A percentile compares a stretch with the other conserved stretches of the same genome.
These are phyloP conservation scores for Thelephora ganbajun DNA, from an alignment of 768 basidiomycete genomes.

Conservation along the genomic window DNA sequence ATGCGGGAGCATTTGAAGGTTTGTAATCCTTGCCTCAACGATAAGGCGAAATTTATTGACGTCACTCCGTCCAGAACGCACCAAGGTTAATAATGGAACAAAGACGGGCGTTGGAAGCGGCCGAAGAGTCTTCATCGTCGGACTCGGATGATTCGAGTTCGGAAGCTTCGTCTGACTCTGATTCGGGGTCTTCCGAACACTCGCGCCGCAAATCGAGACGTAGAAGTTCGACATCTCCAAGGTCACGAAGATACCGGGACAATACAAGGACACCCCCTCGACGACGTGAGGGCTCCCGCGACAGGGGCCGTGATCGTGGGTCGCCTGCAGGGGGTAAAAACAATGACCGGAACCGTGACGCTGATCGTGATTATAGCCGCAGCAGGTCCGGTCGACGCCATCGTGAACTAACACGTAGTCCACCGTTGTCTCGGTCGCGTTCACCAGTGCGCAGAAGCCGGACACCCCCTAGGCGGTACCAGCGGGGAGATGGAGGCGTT, in stretches of 20 bases:
- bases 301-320: not conserved
- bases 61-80: constrained; percentile 51
- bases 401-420: not conserved
- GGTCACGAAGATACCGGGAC: constrained; percentile 7
- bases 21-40: constrained; percentile 8
- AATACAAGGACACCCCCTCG: constrained; percentile 2
- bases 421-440: not conserved
- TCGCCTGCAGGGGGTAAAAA: not conserved
- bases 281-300: constrained; percentile 9
- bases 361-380: not conserved
- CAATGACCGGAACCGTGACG: not conserved
- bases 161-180: constrained; percentile 21
- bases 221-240: constrained; percentile 16
- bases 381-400: not conserved
- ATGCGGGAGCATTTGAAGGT: constrained; percentile 96
- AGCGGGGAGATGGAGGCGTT: not conserved
- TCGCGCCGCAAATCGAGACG: constrained; percentile 13
- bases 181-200: constrained; percentile 24
- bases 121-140: constrained; percentile 33
- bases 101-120: constrained; percentile 76
- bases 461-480: not conserved
- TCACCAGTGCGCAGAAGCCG: not conserved
- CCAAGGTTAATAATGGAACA: constrained; percentile 91
- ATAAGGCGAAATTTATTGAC: not conserved
- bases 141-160: constrained; percentile 19